Conservation (phyloP, 176 grass and related monocot genomes). For the Thinopyrum elongatum region DNA sequence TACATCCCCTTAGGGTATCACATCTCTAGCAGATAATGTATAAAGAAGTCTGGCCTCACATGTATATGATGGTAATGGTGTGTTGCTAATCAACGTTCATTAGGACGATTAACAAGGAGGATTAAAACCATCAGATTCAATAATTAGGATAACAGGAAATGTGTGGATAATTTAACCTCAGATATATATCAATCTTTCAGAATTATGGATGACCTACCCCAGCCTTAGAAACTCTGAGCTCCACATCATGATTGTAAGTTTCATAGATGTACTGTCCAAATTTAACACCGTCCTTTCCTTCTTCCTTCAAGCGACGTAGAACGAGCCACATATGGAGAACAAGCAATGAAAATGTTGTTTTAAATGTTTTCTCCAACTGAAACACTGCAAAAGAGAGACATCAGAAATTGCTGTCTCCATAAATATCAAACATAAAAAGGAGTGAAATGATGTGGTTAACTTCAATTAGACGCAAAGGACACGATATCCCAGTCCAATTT, state of each 20-base stretch:
- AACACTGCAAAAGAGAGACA: constrained; percentile 67
- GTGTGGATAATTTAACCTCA: not conserved
- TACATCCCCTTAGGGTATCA: not conserved
- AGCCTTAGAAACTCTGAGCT: constrained; percentile 95
- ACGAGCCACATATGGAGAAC: constrained; percentile 98
- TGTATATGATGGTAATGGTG: not conserved
- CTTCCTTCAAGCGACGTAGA: constrained; percentile 82
- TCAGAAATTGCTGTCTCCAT: not conserved
- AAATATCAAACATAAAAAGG: constrained; percentile 28
- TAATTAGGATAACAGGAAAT: constrained; percentile 15
- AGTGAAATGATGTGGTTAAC: constrained; percentile 2
- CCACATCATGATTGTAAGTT: constrained; percentile 96
- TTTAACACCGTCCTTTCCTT: constrained; percentile 87
- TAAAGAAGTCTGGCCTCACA: not conserved
- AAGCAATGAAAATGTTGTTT: constrained; percentile 97
- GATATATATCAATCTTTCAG: not conserved
- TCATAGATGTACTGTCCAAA: constrained; percentile 97
- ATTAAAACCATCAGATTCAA: constrained; percentile 9
- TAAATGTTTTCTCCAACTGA: constrained; percentile 99
- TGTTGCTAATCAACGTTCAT: constrained; percentile 10
- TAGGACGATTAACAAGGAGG: not conserved
- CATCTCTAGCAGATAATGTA: not conserved
- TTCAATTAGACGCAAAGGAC: not conserved
- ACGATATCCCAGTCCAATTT: not conserved
- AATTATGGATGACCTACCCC: constrained; percentile 63